phyloP scores from a whole-genome alignment of 805 yeast genomes.

The Metschnikowia vanudenii region DNA sequence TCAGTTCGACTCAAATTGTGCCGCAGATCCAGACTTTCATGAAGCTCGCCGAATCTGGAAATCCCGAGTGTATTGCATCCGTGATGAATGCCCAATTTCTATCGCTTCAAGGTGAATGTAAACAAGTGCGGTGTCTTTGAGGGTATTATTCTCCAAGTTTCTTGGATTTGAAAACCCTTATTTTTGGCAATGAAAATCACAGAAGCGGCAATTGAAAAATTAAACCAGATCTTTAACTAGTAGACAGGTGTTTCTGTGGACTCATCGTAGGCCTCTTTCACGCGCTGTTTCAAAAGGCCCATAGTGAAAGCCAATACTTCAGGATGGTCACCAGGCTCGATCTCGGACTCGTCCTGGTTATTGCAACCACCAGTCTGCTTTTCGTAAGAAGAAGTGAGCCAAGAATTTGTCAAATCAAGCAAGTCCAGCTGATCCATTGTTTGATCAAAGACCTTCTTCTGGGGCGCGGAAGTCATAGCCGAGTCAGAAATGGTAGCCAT shows the following conservation, averaged over 20 bases:
- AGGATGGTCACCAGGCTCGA: constrained; percentile 19
- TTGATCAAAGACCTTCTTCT: constrained; percentile 1
- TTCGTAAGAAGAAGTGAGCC: constrained; percentile 18
- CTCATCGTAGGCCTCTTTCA: constrained; percentile 21
- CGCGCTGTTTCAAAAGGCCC: constrained; percentile 30
- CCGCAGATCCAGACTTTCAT: too few relatives aligned
- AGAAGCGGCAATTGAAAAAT: too few relatives aligned
- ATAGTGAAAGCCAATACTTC: constrained; percentile 24
- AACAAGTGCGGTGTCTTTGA: too few relatives aligned
- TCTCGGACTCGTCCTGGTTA: constrained; percentile 13
- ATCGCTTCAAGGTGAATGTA: too few relatives aligned
- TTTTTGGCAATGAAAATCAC: too few relatives aligned
- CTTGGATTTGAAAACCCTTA: too few relatives aligned
- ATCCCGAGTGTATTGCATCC: too few relatives aligned
- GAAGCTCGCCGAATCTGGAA: too few relatives aligned
- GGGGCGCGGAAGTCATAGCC: neutral
- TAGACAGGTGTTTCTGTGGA: neutral
- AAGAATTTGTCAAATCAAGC: constrained; percentile 11
- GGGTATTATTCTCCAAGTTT: too few relatives aligned
- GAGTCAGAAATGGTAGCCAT: constrained; percentile 1
- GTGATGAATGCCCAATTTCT: too few relatives aligned
- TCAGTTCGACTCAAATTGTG: too few relatives aligned
- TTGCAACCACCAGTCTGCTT: constrained; percentile 7
- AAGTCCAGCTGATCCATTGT: constrained; percentile 9
- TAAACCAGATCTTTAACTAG: neutral